Evolutionary conservation across 169 alveolate genomes (phyloP).

Genomic region (Fabrea salina): DNA sequence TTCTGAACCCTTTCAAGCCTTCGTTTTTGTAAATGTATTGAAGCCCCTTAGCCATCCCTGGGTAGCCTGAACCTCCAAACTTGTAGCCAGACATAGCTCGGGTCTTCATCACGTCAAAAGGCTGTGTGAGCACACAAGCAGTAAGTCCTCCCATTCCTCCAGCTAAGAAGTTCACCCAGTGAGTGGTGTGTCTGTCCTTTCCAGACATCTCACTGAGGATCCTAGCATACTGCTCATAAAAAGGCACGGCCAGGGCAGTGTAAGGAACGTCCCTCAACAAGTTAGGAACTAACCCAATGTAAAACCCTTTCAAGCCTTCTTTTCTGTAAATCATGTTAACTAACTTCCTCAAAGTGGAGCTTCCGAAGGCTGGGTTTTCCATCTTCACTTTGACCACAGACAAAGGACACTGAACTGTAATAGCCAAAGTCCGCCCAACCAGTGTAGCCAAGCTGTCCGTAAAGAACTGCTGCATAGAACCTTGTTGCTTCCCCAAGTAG

Average conservation of each 20-base stretch:
- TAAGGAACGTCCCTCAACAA: constrained; percentile 7
- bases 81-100: no score
- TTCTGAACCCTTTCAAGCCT: neutral
- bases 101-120: constrained; percentile 12
- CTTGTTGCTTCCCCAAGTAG: neutral
- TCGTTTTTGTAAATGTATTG: neutral
- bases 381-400: neutral
- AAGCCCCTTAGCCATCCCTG: neutral
- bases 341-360: neutral
- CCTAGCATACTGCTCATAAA: constrained; percentile 15
- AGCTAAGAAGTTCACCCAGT: neutral
- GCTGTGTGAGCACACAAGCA: constrained; percentile 1
- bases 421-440: neutral
- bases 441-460: neutral
- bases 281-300: neutral
- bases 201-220: neutral
- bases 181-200: neutral
- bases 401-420: neutral
- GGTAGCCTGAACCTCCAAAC: neutral
- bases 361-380: neutral
- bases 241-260: neutral
- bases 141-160: constrained; percentile 11
- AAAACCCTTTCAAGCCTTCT: constrained; percentile 3
- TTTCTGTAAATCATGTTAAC: neutral
- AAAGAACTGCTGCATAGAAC: neutral